A percentile compares a stretch with the other conserved stretches of the same genome.
These are phyloP conservation scores for Pichia cephalocereana DNA, from an alignment of 805 yeast genomes.

Conservation along the genomic window DNA sequence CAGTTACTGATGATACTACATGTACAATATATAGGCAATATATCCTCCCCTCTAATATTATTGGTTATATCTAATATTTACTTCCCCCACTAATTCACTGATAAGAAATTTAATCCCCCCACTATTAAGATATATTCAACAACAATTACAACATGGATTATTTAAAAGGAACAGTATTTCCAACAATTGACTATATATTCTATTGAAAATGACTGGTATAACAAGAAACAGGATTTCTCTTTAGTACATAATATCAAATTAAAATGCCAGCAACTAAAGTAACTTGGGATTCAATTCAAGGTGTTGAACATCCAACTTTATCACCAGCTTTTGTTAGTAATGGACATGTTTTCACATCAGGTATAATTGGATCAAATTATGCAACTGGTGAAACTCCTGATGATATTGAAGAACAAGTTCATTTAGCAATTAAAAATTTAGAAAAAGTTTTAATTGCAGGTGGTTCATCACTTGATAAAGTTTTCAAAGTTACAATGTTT, in stretches of 20 bases:
- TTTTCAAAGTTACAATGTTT: conserved; percentile 40
- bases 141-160: too few species aligned
- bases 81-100: neutral
- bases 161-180: too few species aligned
- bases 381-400: conserved; percentile 31
- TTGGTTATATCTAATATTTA: neutral
- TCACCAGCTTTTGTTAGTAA: conserved; percentile 7
- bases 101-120: neutral
- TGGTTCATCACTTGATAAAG: conserved; percentile 37
- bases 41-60: too few species aligned
- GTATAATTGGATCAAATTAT: conserved; percentile 14
- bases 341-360: conserved; percentile 18
- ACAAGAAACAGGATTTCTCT: too few species aligned
- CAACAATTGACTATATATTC: too few species aligned
- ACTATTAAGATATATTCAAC: too few species aligned
- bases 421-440: conserved; percentile 34
- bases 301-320: conserved; percentile 1
- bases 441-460: conserved; percentile 31
- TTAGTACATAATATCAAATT: neutral
- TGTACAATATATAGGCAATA: too few species aligned
- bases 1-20: too few species aligned
- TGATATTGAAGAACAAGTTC: conserved; percentile 35
- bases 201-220: too few species aligned
- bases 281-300: conserved; percentile 3
- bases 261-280: neutral